Evolutionary conservation across 169 alveolate species (phyloP).

Genomic region (Eimeria tenella): DNA sequence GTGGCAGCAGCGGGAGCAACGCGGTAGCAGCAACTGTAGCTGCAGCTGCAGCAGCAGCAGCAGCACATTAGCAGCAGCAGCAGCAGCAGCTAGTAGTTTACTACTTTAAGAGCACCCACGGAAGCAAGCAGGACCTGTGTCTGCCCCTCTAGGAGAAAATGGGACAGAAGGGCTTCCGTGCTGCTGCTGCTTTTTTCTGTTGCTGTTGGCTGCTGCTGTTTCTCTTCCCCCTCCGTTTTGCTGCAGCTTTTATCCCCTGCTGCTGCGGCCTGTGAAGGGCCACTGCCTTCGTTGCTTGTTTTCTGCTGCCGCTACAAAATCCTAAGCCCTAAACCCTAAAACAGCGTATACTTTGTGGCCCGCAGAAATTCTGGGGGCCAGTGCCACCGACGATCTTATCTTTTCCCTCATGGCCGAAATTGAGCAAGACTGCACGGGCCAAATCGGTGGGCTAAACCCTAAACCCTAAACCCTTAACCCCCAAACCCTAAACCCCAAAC

Average conservation of each 20-base stretch:
- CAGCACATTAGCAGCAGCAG: neutral
- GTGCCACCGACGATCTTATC: constrained; percentile 58
- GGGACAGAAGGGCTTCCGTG: too few species aligned
- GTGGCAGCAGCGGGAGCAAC: neutral
- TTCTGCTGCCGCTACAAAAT: too few species aligned
- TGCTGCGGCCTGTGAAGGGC: too few species aligned
- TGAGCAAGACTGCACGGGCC: constrained; percentile 71
- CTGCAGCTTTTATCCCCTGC: too few species aligned
- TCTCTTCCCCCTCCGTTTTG: too few species aligned
- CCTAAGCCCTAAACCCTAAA: too few species aligned
- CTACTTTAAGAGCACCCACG: neutral
- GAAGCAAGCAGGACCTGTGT: too few species aligned
- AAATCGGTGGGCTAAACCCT: constrained; percentile 36
- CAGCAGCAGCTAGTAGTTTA: neutral
- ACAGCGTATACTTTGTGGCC: neutral
- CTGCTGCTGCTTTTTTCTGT: too few species aligned
- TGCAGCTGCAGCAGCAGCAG: neutral
- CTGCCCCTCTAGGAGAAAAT: too few species aligned
- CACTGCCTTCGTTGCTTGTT: too few species aligned
- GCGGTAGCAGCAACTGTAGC: neutral
- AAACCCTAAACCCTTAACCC: neutral
- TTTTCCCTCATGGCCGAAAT: constrained; percentile 67
- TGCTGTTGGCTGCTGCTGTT: too few species aligned
- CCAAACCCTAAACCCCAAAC: neutral
- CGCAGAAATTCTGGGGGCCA: constrained; percentile 38